These are phyloP conservation scores for Nicotiana undulata DNA, from an alignment of 257 asterid genomes.

Conservation along the genomic window DNA sequence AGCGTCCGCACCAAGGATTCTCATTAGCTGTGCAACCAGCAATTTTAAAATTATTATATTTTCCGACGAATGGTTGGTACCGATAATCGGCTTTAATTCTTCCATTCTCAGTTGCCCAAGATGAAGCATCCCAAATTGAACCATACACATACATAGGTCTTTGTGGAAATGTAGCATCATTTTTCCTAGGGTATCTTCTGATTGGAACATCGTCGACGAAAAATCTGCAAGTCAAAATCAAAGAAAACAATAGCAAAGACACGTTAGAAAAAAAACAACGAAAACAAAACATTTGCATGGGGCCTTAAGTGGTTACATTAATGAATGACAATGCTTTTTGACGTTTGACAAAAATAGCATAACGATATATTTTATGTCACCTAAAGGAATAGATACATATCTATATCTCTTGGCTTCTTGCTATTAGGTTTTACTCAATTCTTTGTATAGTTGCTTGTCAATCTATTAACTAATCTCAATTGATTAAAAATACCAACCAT, in stretches of 20 bases:
- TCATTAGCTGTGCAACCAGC: conserved; percentile 37
- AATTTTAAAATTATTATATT: conserved; percentile 55
- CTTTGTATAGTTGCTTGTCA: background rate
- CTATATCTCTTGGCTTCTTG: background rate
- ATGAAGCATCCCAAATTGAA: conserved; percentile 87
- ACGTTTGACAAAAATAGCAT: background rate
- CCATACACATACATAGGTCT: conserved; percentile 77
- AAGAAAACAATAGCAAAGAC: background rate
- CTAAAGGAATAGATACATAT: background rate
- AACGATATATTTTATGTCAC: background rate
- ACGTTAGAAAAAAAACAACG: background rate
- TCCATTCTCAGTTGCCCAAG: conserved; percentile 93
- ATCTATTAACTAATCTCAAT: background rate
- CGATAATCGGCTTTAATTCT: conserved; percentile 58
- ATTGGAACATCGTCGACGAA: conserved; percentile 85
- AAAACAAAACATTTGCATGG: background rate
- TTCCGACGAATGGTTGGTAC: conserved; percentile 69
- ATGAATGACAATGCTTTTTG: background rate
- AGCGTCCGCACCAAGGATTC: conserved; percentile 37
- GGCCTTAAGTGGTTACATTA: background rate
- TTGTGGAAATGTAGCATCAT: conserved; percentile 64
- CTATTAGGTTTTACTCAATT: background rate
- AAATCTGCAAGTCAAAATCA: conserved; percentile 37
- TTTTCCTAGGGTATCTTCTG: conserved; percentile 59
- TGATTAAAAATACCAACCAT: background rate